phyloP scores from a whole-genome alignment of 2,329 filamentous ascomycete species.

The Scedosporium aurantiacum region DNA sequence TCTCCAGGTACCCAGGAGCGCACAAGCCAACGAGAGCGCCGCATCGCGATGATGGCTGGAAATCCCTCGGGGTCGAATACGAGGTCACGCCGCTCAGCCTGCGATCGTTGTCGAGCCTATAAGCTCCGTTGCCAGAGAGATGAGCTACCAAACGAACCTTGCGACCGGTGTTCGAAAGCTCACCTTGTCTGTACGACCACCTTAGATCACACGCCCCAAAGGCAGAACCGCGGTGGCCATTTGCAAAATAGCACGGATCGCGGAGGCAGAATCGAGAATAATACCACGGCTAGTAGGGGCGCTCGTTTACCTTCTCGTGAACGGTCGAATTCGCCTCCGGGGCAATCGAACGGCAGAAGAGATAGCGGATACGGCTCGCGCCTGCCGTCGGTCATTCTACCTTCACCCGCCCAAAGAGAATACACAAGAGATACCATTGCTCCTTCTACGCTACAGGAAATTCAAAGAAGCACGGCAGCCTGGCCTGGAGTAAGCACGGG shows the following conservation, averaged over 20 bases:
- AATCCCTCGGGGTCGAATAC: not conserved
- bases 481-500: not conserved
- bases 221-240: not conserved
- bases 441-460: not conserved
- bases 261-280: not conserved
- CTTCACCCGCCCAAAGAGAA: slow-evolving; percentile 1
- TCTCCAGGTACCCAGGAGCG: not conserved
- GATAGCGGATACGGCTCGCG: slow-evolving; percentile 3
- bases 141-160: slow-evolving; percentile 3
- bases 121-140: slow-evolving; percentile 5
- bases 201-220: not conserved
- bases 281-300: not conserved
- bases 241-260: not conserved
- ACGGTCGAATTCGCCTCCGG: not conserved
- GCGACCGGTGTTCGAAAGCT: slow-evolving; percentile 2
- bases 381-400: not conserved
- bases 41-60: not conserved
- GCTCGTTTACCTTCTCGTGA: not conserved
- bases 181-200: slow-evolving; percentile 3
- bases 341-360: not conserved
- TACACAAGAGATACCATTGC: not conserved
- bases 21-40: not conserved
- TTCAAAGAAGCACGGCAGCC: not conserved
- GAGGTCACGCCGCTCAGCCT: slow-evolving; percentile 4
- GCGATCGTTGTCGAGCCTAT: slow-evolving; percentile 4